A percentile compares a stretch with the other conserved stretches of the same genome.
Conservation (phyloP, 345 rosid genomes). For the Lepidium africanum region DNA sequence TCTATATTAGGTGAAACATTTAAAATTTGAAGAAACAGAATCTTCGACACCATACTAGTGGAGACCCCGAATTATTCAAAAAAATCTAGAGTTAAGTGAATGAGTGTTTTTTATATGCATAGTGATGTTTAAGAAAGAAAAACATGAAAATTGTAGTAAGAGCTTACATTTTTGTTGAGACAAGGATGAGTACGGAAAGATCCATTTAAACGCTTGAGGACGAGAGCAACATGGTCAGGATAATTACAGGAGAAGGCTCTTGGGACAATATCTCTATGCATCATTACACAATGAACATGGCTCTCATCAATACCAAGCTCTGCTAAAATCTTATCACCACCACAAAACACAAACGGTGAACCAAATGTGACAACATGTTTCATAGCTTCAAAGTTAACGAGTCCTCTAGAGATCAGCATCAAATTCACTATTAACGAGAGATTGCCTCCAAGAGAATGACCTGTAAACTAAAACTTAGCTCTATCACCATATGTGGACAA, state of each 20-base stretch:
- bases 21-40: too few species aligned
- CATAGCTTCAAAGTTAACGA: slow-evolving; percentile 48
- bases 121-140: too few species aligned
- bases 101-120: too few species aligned
- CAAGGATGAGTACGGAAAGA: slow-evolving; percentile 76
- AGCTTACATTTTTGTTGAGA: slow-evolving; percentile 63
- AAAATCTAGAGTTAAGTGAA: too few species aligned
- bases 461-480: slow-evolving; percentile 77
- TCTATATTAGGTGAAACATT: too few species aligned
- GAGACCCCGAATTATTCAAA: too few species aligned
- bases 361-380: slow-evolving; percentile 75
- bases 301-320: slow-evolving; percentile 68
- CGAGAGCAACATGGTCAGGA: slow-evolving; percentile 64
- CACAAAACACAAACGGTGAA: slow-evolving; percentile 83
- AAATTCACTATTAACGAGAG: slow-evolving; percentile 67
- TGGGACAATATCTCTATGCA: slow-evolving; percentile 96
- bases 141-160: neutral
- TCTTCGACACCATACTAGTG: too few species aligned
- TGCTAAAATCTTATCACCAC: slow-evolving; percentile 59
- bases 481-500: slow-evolving; percentile 48
- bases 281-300: slow-evolving; percentile 60
- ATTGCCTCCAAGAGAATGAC: slow-evolving; percentile 95
- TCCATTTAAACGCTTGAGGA: slow-evolving; percentile 66
- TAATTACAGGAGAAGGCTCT: slow-evolving; percentile 95
- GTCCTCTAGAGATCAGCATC: slow-evolving; percentile 58